Percentiles rank a stretch among this genome's conserved stretches.
phyloP scores from a whole-genome alignment of 495 filamentous ascomycete species.

The Aspergillus conjunctus region DNA sequence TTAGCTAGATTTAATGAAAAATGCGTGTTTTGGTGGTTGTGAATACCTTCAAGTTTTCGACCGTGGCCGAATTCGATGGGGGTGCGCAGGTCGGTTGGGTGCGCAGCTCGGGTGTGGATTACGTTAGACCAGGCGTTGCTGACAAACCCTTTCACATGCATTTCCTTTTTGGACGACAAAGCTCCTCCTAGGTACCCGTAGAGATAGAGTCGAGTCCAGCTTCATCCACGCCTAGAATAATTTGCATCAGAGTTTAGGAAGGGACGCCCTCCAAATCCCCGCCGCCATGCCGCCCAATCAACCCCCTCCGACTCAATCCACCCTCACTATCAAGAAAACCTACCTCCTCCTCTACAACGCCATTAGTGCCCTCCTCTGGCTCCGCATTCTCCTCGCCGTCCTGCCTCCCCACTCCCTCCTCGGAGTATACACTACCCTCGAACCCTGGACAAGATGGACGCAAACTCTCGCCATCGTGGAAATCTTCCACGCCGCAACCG shows the following conservation, averaged over 20 bases:
- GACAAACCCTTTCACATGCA: conserved; percentile 4
- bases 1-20: too few species aligned
- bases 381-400: conserved; percentile 39
- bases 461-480: conserved; percentile 37
- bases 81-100: too few species aligned
- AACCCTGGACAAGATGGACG: conserved; percentile 34
- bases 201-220: not conserved
- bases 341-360: conserved; percentile 79
- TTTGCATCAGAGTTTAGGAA: not conserved
- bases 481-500: conserved; percentile 54
- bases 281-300: not conserved
- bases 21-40: too few species aligned
- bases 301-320: conserved; percentile 14
- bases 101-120: too few species aligned
- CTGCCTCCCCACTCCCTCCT: conserved; percentile 13
- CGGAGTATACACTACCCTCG: conserved; percentile 31
- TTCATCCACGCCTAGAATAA: not conserved
- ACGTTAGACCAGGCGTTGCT: not conserved
- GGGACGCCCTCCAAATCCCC: not conserved
- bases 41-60: too few species aligned
- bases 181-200: not conserved
- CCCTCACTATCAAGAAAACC: conserved; percentile 1
- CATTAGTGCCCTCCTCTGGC: conserved; percentile 67
- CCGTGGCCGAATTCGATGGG: too few species aligned
- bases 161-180: too few species aligned